Base-by-base conservation (phyloP, 2,329 filamentous ascomycete species). In the Akanthomyces muscarius region DNA sequence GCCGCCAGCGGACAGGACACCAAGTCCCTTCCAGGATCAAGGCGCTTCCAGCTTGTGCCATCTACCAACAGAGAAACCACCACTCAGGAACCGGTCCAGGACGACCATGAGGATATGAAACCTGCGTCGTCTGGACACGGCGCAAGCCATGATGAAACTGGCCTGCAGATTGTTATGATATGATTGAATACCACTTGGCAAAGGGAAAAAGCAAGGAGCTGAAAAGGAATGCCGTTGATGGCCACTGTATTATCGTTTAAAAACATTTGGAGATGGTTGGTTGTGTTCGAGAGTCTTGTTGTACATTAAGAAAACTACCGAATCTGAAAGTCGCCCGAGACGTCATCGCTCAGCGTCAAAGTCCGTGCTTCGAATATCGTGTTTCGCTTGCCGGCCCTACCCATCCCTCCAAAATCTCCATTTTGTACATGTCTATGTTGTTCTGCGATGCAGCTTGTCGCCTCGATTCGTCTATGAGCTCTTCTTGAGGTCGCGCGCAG, bases 401-500 rank as follows among this genome's bases (percentile, higher is more conserved):
- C 41, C 41, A 61, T 54, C 52, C 25, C 44, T 51, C 5, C 25
- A 18, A 11, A 45, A 42, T 28, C 33, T 47, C 50, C 47, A 61
- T 64, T 66, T 67, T 66, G 57, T 71, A 70, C 65, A 67, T 72
- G 72, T 69, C 70, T 66, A 61, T 65, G 65, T 64, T 63, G 38
- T 30, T 30, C 62, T 59, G 45, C 60, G 58, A 38, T 36, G 51
- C 48, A 16, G 45, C 47, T 23, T n/a, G n/a, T 51, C 23, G 56
- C 25, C 56, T 42, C 53, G 33, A 58, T 33, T 60, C 47, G 23
- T 63, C 73, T 73, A 81, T 72, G 78, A 76, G 62, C 69, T 69
- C 71, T 80, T 83, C 78, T 82, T 83, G 69, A 86, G 77, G 62
- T 86, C 83, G 70, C 79, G 80, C 51, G 84, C 81, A 42, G 84